phyloP scores from a whole-genome alignment of 129 eudicot species.

The Artemisia annua region DNA sequence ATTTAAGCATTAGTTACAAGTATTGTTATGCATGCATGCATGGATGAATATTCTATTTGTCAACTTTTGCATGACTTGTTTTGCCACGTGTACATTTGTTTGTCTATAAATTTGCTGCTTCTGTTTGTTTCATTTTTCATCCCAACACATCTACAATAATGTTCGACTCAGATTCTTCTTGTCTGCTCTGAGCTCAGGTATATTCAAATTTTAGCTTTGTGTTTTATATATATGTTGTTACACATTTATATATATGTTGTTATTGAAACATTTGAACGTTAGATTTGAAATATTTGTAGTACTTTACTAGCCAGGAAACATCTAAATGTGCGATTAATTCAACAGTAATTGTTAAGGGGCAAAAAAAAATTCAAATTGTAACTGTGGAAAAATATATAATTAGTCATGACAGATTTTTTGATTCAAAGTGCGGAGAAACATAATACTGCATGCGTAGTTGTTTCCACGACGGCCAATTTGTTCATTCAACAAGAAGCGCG shows the following conservation, averaged over 20 bases:
- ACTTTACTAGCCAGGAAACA: no score
- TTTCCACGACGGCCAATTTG: no score
- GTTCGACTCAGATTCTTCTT: slow-evolving; percentile 18
- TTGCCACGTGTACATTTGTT: slow-evolving; percentile 17
- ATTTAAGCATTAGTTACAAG: slow-evolving; percentile 24
- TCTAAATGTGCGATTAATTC: no score
- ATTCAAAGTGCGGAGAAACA: no score
- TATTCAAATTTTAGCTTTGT: background rate
- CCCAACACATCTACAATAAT: background rate
- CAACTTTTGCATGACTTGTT: slow-evolving; percentile 10
- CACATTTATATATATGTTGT: background rate
- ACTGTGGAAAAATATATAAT: no score
- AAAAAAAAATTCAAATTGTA: no score
- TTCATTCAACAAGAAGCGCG: no score
- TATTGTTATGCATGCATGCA: slow-evolving; percentile 7
- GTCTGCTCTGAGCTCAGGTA: slow-evolving; percentile 6
- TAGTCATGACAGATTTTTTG: no score
- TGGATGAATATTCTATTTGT: background rate
- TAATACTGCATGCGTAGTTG: no score
- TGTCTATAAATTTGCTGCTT: slow-evolving; percentile 28
- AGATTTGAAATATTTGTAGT: no score
- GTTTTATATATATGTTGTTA: background rate
- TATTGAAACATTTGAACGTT: no score
- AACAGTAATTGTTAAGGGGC: no score
- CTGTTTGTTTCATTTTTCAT: slow-evolving; percentile 21